These are phyloP conservation scores for Penicillium taxi DNA, from an alignment of 495 filamentous ascomycete species.

Conservation along the genomic window DNA sequence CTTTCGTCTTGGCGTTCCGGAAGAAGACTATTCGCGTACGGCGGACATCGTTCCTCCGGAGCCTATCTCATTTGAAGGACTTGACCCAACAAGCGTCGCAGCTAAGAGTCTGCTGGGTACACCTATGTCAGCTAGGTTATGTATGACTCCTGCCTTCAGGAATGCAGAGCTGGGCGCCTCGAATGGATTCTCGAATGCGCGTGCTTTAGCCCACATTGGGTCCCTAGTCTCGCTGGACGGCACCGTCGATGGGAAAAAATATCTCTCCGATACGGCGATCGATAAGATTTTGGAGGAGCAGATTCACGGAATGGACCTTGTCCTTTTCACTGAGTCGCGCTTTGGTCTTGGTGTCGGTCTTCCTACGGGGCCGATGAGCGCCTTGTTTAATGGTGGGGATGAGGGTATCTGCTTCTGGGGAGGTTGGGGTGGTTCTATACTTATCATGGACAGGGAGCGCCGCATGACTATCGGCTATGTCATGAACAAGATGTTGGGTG, in stretches of 20 bases:
- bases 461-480: conserved; percentile 35
- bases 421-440: conserved; percentile 37
- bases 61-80: not conserved
- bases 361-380: conserved; percentile 6
- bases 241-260: conserved; percentile 21
- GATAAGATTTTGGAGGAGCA: conserved; percentile 34
- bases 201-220: conserved; percentile 23
- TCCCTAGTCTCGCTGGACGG: conserved; percentile 26
- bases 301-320: conserved; percentile 25
- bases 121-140: not conserved
- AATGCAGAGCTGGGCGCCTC: conserved; percentile 18
- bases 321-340: conserved; percentile 16
- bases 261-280: conserved; percentile 25
- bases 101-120: conserved; percentile 11
- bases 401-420: conserved; percentile 35
- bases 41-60: conserved; percentile 19
- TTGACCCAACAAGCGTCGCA: conserved; percentile 12
- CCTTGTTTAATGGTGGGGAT: conserved; percentile 22
- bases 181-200: conserved; percentile 31
- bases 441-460: conserved; percentile 36
- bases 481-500: conserved; percentile 35
- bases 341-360: conserved; percentile 35
- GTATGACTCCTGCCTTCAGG: conserved; percentile 16
- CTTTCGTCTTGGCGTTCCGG: conserved; percentile 28
- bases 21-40: conserved; percentile 26